Evolutionary conservation across 2,329 filamentous ascomycete genomes (phyloP), one percentile per base, ranked within the genome.

Genomic region (Xylaria sp.): DNA sequence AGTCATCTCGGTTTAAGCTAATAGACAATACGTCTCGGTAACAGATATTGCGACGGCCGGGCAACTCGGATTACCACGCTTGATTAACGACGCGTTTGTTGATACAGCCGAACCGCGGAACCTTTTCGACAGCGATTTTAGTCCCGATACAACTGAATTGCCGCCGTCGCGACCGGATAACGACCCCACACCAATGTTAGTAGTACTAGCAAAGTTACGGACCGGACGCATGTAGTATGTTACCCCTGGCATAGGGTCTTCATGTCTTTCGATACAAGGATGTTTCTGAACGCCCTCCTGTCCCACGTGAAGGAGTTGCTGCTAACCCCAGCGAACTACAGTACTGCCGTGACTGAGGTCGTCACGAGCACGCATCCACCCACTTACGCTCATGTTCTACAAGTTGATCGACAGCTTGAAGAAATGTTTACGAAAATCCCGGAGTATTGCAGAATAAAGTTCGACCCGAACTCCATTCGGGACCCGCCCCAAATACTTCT

Each of bases 71-170:
- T 71, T 82, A 43, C 81, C 81, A 2, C 75, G 77, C 2, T 74
- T 81, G 65, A 74, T 81, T 15, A 71, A 70, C 8, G 75, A 76
- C 2, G 66, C 74, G 19, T 73, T 78, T n/a, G 74, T 70, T 40
- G 79, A 83, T 57, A 79, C 78, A 0, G 64, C 69, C 6, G 74
- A 78, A 53, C 81, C 81, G 1, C 73, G 76, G 0, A 83, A 82
- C 52, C 72, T 82, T 1, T 64, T 75, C 1, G 81, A 83, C 62
- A 69, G 70, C 4, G 81, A 83, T 55, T 76, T 83, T 53, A 71
- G 76, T 52, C 65, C 72, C 14, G 47, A 69, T 7, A 77, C 73
- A 9, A 68, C 69, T 11, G 73, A 76, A 19, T 63, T 82, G 14
- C 80, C 80, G 0, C 75, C 76, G 0, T 70, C 73, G 0, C 70